A percentile compares a stretch with the other conserved stretches of the same genome.
Conservation (phyloP, 805 yeast species). For the Candida germanica region DNA sequence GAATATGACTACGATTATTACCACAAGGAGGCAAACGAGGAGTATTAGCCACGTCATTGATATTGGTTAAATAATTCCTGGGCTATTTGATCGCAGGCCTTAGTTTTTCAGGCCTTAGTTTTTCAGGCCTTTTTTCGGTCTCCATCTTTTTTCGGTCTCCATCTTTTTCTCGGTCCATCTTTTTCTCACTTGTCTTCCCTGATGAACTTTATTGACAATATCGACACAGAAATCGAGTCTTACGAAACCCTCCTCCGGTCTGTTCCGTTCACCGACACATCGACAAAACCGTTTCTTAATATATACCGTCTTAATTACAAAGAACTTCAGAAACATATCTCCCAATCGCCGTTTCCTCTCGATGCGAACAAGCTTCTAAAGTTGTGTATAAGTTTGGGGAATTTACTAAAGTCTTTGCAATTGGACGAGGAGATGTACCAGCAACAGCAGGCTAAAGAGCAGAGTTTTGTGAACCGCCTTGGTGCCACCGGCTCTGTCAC, state of each 20-base stretch:
- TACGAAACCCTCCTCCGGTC: slow-evolving; percentile 27
- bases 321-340: slow-evolving; percentile 10
- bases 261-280: slow-evolving; percentile 30
- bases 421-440: slow-evolving; percentile 29
- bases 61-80: no score
- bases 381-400: slow-evolving; percentile 42
- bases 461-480: not conserved
- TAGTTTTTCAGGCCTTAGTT: no score
- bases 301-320: slow-evolving; percentile 30
- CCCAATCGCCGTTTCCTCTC: slow-evolving; percentile 24
- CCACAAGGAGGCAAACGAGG: no score
- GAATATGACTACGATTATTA: slow-evolving; percentile 25
- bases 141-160: no score
- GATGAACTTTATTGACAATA: slow-evolving; percentile 12
- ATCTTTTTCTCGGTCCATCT: no score
- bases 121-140: no score
- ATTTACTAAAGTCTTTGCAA: slow-evolving; percentile 33
- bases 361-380: slow-evolving; percentile 37
- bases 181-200: no score
- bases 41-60: no score
- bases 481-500: no score
- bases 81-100: no score
- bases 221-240: slow-evolving; percentile 10
- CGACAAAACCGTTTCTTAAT: slow-evolving; percentile 24
- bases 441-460: slow-evolving; percentile 18